Conservation (phyloP, 2,329 filamentous ascomycete species). For the Ophiostoma perfectum region DNA sequence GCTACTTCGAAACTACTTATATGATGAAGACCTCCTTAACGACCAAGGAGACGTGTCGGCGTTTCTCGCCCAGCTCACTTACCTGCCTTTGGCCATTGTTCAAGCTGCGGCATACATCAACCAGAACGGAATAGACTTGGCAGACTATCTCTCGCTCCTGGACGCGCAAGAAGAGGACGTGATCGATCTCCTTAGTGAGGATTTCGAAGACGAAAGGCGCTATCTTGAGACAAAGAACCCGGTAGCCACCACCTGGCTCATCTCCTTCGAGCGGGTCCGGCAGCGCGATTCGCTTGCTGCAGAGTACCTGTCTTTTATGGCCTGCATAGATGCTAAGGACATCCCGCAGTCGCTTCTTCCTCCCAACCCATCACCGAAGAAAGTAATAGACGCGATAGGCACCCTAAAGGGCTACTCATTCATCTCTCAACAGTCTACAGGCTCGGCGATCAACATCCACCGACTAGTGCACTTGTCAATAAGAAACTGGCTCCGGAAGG, state of each 20-base stretch:
- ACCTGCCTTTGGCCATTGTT: background rate
- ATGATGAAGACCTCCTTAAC: background rate
- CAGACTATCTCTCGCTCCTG: background rate
- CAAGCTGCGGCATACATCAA: slow-evolving; percentile 4
- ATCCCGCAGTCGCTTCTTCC: slow-evolving; percentile 31
- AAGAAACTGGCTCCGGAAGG: slow-evolving; percentile 30
- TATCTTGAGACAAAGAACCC: slow-evolving; percentile 22
- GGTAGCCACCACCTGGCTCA: slow-evolving; percentile 25
- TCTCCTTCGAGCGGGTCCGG: slow-evolving; percentile 25
- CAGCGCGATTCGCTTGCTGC: slow-evolving; percentile 29
- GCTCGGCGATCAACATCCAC: slow-evolving; percentile 30
- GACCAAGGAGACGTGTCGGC: background rate
- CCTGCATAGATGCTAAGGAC: slow-evolving; percentile 31
- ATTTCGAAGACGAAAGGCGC: slow-evolving; percentile 21
- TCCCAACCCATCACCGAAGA: background rate
- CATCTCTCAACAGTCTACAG: background rate
- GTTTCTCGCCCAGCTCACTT: background rate
- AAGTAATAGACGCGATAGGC: background rate
- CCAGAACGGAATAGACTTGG: background rate
- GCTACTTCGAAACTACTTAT: background rate
- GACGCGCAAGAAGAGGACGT: background rate
- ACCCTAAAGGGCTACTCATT: background rate
- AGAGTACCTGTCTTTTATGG: slow-evolving; percentile 32
- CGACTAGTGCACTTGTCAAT: slow-evolving; percentile 33
- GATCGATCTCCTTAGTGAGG: slow-evolving; percentile 11